A percentile compares a stretch with the other conserved stretches of the same genome.
These are phyloP conservation scores for Vitis riparia DNA, from an alignment of 164 flowering plant genomes.

Conservation along the genomic window DNA sequence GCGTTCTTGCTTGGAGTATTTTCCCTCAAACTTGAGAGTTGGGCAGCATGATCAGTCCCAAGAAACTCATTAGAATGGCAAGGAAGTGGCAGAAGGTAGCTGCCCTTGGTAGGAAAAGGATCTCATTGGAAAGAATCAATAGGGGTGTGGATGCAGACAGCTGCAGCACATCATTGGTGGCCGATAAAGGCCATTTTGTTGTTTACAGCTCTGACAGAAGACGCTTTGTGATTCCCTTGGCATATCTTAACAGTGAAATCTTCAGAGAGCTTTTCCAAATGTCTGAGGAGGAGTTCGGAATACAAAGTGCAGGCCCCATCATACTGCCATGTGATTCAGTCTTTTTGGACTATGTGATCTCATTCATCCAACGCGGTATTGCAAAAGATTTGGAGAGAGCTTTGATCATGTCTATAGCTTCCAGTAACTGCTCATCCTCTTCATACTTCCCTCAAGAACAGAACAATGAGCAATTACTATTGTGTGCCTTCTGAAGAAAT, in stretches of 20 bases:
- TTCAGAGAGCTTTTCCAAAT: conserved; percentile 11
- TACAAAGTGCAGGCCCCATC: conserved; percentile 19
- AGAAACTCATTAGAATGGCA: conserved; percentile 24
- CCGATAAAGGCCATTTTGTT: conserved; percentile 12
- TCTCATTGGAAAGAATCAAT: conserved; percentile 7
- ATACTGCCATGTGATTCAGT: conserved; percentile 15
- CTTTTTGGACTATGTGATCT: conserved; percentile 12
- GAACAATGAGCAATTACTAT: neutral
- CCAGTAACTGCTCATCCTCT: neutral
- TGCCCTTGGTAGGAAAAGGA: conserved; percentile 12
- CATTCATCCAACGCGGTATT: neutral
- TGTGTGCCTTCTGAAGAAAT: neutral
- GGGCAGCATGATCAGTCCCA: conserved; percentile 16
- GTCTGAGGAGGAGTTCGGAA: conserved; percentile 24
- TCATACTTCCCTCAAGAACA: neutral
- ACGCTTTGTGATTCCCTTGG: conserved; percentile 19
- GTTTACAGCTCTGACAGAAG: conserved; percentile 17
- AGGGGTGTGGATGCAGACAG: neutral
- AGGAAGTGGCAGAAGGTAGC: conserved; percentile 31
- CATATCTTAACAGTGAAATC: neutral
- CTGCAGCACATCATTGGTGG: neutral
- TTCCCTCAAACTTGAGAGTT: neutral
- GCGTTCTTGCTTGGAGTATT: neutral
- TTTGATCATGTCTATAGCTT: neutral
- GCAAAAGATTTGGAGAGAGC: conserved; percentile 13